Percentiles rank a stretch among this genome's conserved stretches.
These are phyloP conservation scores for Fonsecaea nubica DNA, from an alignment of 2,329 filamentous ascomycete species.

Conservation along the genomic window DNA sequence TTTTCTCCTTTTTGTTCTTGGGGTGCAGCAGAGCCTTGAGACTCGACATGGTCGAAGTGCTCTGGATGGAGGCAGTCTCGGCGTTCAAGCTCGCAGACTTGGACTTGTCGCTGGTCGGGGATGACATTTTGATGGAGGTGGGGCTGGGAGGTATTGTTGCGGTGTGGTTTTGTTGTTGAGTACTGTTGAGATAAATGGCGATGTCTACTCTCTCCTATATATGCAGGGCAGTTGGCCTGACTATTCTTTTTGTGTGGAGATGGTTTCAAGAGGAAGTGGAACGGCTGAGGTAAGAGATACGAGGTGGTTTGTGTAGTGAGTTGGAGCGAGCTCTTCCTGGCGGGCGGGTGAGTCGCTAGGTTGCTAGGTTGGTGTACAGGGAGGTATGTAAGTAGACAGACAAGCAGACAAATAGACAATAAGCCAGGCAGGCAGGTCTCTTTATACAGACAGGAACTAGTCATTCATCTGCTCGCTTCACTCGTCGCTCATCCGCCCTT, in stretches of 20 bases:
- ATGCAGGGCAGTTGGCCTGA: background rate
- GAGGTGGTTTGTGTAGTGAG: no score
- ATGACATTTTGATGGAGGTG: slow-evolving; percentile 13
- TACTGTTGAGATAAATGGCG: background rate
- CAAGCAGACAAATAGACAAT: no score
- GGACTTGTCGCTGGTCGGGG: slow-evolving; percentile 25
- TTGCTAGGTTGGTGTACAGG: no score
- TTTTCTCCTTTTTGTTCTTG: slow-evolving; percentile 24
- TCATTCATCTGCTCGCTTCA: no score
- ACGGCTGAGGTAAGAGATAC: no score
- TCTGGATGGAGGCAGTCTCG: slow-evolving; percentile 37
- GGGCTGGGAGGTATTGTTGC: background rate
- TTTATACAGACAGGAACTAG: no score
- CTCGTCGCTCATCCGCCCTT: no score
- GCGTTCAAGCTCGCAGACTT: slow-evolving; percentile 11
- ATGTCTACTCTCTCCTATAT: background rate
- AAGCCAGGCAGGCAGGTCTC: no score
- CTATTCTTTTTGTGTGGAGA: background rate
- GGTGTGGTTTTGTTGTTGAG: background rate
- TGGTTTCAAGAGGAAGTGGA: no score
- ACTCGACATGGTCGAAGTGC: slow-evolving; percentile 39
- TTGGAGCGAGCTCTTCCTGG: no score
- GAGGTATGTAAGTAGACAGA: no score
- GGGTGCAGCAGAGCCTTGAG: slow-evolving; percentile 36
- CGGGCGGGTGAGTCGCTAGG: no score